Evolutionary conservation across 164 flowering plant species (phyloP).

Genomic region (Stephania yunnanensis): DNA sequence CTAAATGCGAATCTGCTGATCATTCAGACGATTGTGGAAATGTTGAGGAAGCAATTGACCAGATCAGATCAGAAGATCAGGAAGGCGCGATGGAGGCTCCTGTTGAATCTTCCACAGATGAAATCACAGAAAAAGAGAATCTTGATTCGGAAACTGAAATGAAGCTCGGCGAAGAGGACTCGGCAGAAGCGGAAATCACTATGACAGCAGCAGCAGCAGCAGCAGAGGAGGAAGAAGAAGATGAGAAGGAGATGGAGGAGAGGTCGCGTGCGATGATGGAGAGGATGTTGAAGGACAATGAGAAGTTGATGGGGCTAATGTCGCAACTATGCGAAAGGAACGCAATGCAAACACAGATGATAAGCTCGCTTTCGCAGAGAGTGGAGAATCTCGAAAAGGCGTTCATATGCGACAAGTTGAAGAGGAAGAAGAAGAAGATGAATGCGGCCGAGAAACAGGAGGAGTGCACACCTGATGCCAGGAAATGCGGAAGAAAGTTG

Average conservation of each 20-base stretch:
- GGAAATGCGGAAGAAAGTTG: slow-evolving; percentile 9
- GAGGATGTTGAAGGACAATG: slow-evolving; percentile 45
- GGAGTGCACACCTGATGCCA: neutral
- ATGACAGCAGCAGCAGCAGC: neutral
- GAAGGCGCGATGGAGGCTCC: neutral
- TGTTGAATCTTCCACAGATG: too few relatives aligned
- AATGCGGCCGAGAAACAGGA: neutral
- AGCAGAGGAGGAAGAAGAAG: slow-evolving; percentile 8
- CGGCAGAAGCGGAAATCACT: neutral
- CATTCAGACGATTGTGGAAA: neutral
- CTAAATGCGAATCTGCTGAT: neutral
- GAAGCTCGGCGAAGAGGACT: neutral
- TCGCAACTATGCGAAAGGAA: slow-evolving; percentile 44
- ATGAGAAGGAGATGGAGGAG: slow-evolving; percentile 11
- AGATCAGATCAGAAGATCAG: neutral
- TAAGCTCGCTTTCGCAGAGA: slow-evolving; percentile 40
- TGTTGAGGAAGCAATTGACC: neutral
- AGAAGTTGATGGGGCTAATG: slow-evolving; percentile 48
- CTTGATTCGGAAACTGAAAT: neutral
- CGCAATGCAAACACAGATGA: slow-evolving; percentile 32
- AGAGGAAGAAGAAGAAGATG: slow-evolving; percentile 38
- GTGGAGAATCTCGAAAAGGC: slow-evolving; percentile 61
- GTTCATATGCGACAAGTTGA: slow-evolving; percentile 29
- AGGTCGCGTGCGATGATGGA: slow-evolving; percentile 29
- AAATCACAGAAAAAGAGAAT: too few relatives aligned